These are phyloP conservation scores for Calonectria hawksworthii DNA, from an alignment of 2,329 filamentous ascomycete genomes.

Conservation along the genomic window DNA sequence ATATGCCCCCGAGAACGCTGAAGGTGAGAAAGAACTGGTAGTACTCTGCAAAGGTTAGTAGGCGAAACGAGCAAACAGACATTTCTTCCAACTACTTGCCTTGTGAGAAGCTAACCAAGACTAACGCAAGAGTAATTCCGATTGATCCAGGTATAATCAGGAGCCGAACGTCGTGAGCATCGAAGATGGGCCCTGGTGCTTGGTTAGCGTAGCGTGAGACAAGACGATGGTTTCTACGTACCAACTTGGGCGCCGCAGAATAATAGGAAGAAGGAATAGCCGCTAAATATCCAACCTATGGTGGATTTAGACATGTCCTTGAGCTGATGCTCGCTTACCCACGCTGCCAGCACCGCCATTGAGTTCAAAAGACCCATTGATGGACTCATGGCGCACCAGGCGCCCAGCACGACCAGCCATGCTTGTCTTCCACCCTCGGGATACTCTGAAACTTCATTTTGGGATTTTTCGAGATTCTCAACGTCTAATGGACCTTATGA, in stretches of 20 bases:
- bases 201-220: background rate
- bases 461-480: background rate
- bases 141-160: constrained; percentile 72
- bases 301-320: constrained; percentile 68
- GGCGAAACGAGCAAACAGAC: background rate
- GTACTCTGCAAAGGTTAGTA: constrained; percentile 58
- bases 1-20: constrained; percentile 75
- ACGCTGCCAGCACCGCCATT: constrained; percentile 76
- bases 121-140: constrained; percentile 66
- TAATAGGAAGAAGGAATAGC: constrained; percentile 79
- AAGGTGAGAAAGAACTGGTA: constrained; percentile 81
- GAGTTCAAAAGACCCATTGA: constrained; percentile 77
- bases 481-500: background rate
- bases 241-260: constrained; percentile 79
- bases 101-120: constrained; percentile 72
- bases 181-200: constrained; percentile 70
- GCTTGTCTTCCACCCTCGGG: constrained; percentile 78
- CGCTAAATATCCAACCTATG: constrained; percentile 81
- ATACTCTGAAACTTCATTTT: constrained; percentile 54
- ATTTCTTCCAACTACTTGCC: constrained; percentile 42
- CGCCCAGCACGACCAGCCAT: constrained; percentile 79
- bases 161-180: constrained; percentile 73
- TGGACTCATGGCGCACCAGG: constrained; percentile 75
- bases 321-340: constrained; percentile 74
- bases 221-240: background rate